A percentile compares a stretch with the other conserved stretches of the same genome.
Conservation (phyloP, 768 basidiomycete genomes). For the Podaxis sp. region DNA sequence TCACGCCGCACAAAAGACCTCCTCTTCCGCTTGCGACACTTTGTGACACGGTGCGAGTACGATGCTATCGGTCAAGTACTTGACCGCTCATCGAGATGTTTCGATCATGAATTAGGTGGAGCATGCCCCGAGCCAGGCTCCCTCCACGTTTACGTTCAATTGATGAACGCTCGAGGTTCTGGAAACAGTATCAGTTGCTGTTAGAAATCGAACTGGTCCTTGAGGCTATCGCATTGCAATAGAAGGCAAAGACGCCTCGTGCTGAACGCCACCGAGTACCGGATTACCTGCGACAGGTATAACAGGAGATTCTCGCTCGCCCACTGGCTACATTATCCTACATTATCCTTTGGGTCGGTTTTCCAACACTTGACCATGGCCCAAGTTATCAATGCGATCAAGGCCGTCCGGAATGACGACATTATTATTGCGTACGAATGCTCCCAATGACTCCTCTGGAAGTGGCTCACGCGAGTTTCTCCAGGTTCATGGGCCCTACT, state of each 20-base stretch:
- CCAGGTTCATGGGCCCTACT: conserved; percentile 27
- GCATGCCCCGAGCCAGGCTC: too few relatives aligned
- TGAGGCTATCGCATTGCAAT: not conserved
- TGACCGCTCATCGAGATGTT: too few relatives aligned
- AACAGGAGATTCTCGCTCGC: not conserved
- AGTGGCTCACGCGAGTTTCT: not conserved
- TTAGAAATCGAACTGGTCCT: not conserved
- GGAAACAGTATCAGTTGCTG: too few relatives aligned
- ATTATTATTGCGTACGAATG: conserved; percentile 25
- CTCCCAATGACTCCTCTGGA: not conserved
- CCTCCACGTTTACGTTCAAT: too few relatives aligned
- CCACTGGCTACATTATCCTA: not conserved
- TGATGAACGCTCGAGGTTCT: too few relatives aligned
- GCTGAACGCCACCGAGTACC: not conserved
- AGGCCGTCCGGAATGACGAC: conserved; percentile 19
- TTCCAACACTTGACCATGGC: not conserved
- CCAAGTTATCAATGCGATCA: conserved; percentile 2
- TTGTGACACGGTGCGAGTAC: too few relatives aligned
- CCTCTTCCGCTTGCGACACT: too few relatives aligned
- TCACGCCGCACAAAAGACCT: too few relatives aligned
- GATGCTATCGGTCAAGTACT: too few relatives aligned
- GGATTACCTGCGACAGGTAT: not conserved
- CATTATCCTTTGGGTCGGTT: not conserved
- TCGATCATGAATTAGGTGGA: too few relatives aligned
- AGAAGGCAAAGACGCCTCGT: conserved; percentile 1